Evolutionary conservation across 148 eudicot species (phyloP).

Genomic region (Rhododendron mucronatum): DNA sequence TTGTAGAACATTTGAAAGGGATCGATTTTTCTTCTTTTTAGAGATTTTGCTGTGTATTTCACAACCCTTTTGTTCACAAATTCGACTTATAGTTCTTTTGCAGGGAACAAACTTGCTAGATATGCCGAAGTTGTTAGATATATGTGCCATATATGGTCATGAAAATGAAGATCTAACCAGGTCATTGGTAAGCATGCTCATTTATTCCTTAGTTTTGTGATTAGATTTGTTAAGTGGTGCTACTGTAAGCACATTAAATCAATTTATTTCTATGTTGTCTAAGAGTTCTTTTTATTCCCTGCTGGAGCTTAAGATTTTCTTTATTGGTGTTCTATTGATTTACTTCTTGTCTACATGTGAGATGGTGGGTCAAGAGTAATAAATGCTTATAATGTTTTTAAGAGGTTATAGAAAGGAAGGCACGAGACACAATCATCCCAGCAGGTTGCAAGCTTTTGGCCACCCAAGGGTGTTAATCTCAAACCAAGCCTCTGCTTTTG

Average conservation of each 20-base stretch:
- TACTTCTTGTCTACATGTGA: not conserved
- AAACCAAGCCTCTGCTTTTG: not conserved
- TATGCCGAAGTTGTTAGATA: slow-evolving; percentile 81
- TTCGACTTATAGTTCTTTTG: slow-evolving; percentile 71
- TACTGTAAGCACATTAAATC: not conserved
- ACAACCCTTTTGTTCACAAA: slow-evolving; percentile 33
- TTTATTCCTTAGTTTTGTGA: not conserved
- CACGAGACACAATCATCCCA: not conserved
- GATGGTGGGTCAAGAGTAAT: not conserved
- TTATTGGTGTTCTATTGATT: not conserved
- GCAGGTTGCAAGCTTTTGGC: not conserved
- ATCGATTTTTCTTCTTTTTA: not conserved
- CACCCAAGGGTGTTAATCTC: not conserved
- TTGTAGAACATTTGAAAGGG: not conserved
- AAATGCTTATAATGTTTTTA: not conserved
- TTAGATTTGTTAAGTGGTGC: not conserved
- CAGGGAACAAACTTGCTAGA: slow-evolving; percentile 91
- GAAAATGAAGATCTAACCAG: slow-evolving; percentile 77
- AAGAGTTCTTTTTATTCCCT: not conserved
- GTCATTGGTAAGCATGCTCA: slow-evolving; percentile 53
- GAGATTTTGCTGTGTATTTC: not conserved
- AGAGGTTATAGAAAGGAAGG: not conserved
- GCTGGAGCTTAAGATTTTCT: not conserved
- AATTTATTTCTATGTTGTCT: not conserved
- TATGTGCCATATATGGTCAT: slow-evolving; percentile 87